These are phyloP conservation scores for Rugonectria rugulosa DNA, from an alignment of 2,329 filamentous ascomycete species.

Conservation along the genomic window DNA sequence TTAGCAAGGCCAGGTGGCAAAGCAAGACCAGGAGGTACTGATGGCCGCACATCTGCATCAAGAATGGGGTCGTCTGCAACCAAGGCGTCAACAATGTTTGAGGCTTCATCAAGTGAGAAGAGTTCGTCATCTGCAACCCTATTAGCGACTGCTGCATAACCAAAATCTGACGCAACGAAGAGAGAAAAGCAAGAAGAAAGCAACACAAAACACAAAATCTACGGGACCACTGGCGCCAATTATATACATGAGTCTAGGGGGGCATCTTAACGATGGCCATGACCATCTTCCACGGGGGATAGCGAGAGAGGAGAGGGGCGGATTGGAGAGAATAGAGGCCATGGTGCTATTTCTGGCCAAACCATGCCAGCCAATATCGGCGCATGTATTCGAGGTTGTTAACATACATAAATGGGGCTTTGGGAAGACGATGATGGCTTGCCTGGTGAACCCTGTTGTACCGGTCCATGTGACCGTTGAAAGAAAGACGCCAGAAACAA, in stretches of 20 bases:
- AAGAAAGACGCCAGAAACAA: constrained; percentile 24
- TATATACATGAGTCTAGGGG: constrained; percentile 52
- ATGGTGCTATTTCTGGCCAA: constrained; percentile 53
- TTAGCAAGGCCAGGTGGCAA: constrained; percentile 31
- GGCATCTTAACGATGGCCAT: constrained; percentile 65
- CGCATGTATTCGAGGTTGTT: constrained; percentile 52
- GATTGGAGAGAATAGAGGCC: constrained; percentile 48
- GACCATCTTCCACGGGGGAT: constrained; percentile 66
- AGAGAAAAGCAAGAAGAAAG: constrained; percentile 27
- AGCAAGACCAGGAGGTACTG: constrained; percentile 43
- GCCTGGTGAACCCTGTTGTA: constrained; percentile 55
- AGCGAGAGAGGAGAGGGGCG: constrained; percentile 47
- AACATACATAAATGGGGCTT: constrained; percentile 69
- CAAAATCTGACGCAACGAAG: constrained; percentile 31
- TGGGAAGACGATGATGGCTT: constrained; percentile 76
- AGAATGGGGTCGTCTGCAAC: constrained; percentile 63
- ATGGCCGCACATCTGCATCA: constrained; percentile 26
- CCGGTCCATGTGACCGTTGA: constrained; percentile 32
- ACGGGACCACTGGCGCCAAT: constrained; percentile 42
- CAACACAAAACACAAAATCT: constrained; percentile 32
- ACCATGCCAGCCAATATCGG: constrained; percentile 43
- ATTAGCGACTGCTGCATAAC: constrained; percentile 49
- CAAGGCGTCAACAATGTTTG: constrained; percentile 71
- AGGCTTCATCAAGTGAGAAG: constrained; percentile 67
- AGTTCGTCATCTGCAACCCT: constrained; percentile 66